phyloP scores from a whole-genome alignment of 208 protist species.

The Wallacemonas sp. region DNA sequence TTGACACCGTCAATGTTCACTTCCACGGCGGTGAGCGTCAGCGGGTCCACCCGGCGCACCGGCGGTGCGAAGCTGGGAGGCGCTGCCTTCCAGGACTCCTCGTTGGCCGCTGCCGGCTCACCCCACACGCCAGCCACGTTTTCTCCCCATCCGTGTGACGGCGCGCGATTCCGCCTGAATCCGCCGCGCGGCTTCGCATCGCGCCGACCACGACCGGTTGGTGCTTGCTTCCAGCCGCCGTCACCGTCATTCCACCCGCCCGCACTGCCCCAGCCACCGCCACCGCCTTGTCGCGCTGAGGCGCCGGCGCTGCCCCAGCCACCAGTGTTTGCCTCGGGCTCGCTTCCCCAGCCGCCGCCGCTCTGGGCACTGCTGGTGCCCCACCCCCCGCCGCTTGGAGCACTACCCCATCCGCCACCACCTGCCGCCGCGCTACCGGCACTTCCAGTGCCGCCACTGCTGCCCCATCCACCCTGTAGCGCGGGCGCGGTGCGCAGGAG shows the following conservation, averaged over 20 bases:
- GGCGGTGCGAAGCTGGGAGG: constrained; percentile 83
- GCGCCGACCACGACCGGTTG: neutral
- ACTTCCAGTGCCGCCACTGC: constrained; percentile 15
- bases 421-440: constrained; percentile 16
- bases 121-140: constrained; percentile 53
- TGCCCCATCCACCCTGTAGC: constrained; percentile 65
- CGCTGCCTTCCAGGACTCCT: constrained; percentile 76
- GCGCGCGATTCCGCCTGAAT: constrained; percentile 15
- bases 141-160: constrained; percentile 23
- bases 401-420: constrained; percentile 16
- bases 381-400: neutral
- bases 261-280: constrained; percentile 12
- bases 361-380: constrained; percentile 20
- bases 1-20: constrained; percentile 88
- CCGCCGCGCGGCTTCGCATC: neutral
- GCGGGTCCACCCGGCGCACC: constrained; percentile 81
- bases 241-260: constrained; percentile 11
- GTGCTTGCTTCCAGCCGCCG: constrained; percentile 8
- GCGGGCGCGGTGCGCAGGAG: constrained; percentile 24
- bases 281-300: neutral
- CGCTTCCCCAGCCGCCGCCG: constrained; percentile 16
- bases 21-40: constrained; percentile 87
- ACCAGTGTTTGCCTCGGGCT: too few relatives aligned
- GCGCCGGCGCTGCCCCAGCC: constrained; percentile 1
- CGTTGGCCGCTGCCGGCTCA: constrained; percentile 53